These are phyloP conservation scores for Solanum verrucosum DNA, from an alignment of 257 asterid species.

Conservation along the genomic window DNA sequence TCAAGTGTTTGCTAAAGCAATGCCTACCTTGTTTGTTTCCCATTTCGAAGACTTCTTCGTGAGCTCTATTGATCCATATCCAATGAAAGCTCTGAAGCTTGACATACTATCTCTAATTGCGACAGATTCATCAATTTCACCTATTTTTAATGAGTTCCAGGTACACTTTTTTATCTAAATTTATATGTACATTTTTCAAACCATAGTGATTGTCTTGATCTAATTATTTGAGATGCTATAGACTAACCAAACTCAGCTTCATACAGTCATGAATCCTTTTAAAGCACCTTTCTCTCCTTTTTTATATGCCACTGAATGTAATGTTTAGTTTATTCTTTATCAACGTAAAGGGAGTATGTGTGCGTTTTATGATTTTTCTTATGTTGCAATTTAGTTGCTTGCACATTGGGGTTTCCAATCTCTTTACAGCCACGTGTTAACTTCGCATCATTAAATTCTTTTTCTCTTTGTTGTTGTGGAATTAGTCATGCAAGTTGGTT, in stretches of 20 bases:
- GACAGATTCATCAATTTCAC: slow-evolving; percentile 58
- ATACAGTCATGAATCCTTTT: neutral
- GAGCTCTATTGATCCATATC: slow-evolving; percentile 71
- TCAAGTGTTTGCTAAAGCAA: slow-evolving; percentile 83
- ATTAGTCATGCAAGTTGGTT: slow-evolving; percentile 20
- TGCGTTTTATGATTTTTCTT: neutral
- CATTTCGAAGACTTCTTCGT: slow-evolving; percentile 86
- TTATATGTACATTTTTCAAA: neutral
- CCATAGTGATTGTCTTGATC: neutral
- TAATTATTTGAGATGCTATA: neutral
- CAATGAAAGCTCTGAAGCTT: slow-evolving; percentile 75
- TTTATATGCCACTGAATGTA: neutral
- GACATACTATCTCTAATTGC: slow-evolving; percentile 85
- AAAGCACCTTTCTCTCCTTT: neutral
- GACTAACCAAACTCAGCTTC: neutral
- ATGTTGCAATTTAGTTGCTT: neutral
- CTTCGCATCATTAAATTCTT: neutral
- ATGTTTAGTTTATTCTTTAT: neutral
- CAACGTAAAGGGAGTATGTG: neutral
- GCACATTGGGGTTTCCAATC: neutral
- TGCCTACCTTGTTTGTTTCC: slow-evolving; percentile 69
- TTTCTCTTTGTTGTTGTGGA: neutral
- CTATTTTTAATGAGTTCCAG: slow-evolving; percentile 90
- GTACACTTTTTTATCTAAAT: slow-evolving; percentile 20
- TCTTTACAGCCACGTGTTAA: neutral